phyloP scores from a whole-genome alignment of 2,329 filamentous ascomycete genomes.

The Phialophora macrospora region DNA sequence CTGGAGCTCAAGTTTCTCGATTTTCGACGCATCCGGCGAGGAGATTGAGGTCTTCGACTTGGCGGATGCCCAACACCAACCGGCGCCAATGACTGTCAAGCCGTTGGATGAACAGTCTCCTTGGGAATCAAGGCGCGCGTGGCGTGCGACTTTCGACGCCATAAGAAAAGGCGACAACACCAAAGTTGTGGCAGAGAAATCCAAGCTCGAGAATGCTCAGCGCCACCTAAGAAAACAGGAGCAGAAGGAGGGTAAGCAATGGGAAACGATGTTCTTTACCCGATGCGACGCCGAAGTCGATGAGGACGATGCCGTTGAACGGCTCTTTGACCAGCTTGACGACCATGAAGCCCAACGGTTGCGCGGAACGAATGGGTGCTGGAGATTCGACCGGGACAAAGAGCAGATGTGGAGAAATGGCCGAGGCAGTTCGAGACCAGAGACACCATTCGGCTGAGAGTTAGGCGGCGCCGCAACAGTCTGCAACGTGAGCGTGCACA shows the following conservation, averaged over 20 bases:
- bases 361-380: constrained; percentile 30
- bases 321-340: constrained; percentile 20
- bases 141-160: constrained; percentile 80
- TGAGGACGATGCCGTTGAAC: constrained; percentile 16
- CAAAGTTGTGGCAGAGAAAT: constrained; percentile 75
- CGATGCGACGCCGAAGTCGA: constrained; percentile 5
- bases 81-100: constrained; percentile 65
- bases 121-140: constrained; percentile 84
- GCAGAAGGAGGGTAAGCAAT: constrained; percentile 72
- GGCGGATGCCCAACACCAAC: constrained; percentile 27
- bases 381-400: constrained; percentile 33
- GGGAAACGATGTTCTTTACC: constrained; percentile 83
- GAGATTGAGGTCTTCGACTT: constrained; percentile 64
- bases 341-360: constrained; percentile 22
- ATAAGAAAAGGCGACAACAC: constrained; percentile 86
- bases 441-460: constrained; percentile 30
- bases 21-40: constrained; percentile 61
- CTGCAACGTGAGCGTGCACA: background rate
- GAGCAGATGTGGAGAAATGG: constrained; percentile 32
- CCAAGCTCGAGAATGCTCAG: constrained; percentile 88
- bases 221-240: constrained; percentile 76
- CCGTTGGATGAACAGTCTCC: constrained; percentile 80
- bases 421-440: constrained; percentile 20
- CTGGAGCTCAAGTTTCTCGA: constrained; percentile 68
- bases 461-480: background rate